Evolutionary conservation across 225 moss, liverwort and hornwort species (phyloP).

Genomic region (Takakia lepidozioides): DNA sequence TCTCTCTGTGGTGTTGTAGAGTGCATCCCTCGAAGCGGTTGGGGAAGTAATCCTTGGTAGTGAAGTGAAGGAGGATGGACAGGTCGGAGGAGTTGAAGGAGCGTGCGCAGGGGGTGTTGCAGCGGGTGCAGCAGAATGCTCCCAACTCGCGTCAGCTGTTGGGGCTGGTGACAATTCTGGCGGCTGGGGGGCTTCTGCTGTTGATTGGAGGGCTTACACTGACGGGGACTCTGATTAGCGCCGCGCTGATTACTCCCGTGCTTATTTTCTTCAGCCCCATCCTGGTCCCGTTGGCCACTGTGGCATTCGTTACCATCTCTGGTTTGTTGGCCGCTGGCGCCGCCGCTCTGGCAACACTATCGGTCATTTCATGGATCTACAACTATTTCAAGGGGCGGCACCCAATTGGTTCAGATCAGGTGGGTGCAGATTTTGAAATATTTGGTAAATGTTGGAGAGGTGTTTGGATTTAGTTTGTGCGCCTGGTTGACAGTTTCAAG

Average conservation of each 20-base stretch:
- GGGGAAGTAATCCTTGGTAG: too few species aligned
- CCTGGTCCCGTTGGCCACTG: conserved; percentile 45
- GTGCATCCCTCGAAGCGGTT: too few species aligned
- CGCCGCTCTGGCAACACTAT: conserved; percentile 17
- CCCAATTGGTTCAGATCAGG: conserved; percentile 65
- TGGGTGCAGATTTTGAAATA: conserved; percentile 6
- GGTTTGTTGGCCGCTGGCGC: conserved; percentile 32
- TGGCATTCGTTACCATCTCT: conserved; percentile 32
- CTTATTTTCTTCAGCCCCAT: conserved; percentile 68
- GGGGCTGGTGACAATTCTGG: conserved; percentile 42
- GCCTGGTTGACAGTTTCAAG: too few species aligned
- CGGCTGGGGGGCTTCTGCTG: conserved; percentile 22
- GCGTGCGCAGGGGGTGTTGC: conserved; percentile 21
- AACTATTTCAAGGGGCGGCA: conserved; percentile 65
- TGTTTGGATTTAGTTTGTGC: too few species aligned
- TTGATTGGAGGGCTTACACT: conserved; percentile 42
- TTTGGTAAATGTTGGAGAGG: too few species aligned
- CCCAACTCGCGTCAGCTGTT: conserved; percentile 54
- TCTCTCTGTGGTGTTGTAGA: too few species aligned
- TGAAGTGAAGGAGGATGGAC: too few species aligned
- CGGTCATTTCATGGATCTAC: conserved; percentile 51
- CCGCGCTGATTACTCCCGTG: conserved; percentile 42
- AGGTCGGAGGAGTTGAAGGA: conserved; percentile 15
- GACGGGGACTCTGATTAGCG: conserved; percentile 31
- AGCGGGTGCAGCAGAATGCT: conserved; percentile 41